Conservation (phyloP, 2,329 filamentous ascomycete species). For the Rutstroemia sp. region DNA sequence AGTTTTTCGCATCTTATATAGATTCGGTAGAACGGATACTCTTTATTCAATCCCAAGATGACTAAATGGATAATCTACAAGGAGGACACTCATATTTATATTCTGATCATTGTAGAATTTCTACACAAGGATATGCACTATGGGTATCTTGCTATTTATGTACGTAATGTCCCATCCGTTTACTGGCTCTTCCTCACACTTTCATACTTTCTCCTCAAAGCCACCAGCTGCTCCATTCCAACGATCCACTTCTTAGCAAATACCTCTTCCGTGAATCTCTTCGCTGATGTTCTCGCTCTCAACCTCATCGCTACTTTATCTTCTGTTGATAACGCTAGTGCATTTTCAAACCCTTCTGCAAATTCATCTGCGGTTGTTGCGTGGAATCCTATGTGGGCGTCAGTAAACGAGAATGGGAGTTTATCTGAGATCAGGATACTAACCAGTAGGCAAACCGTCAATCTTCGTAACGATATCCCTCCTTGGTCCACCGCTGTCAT, state of each 20-base stretch:
- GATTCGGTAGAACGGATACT: too few relatives aligned
- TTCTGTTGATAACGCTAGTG: constrained; percentile 57
- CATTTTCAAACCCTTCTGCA: constrained; percentile 70
- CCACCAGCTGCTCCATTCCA: constrained; percentile 67
- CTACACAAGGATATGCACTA: not conserved
- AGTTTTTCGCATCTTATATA: too few relatives aligned
- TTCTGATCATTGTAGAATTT: too few relatives aligned
- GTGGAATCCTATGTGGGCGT: constrained; percentile 61
- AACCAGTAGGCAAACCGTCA: constrained; percentile 71
- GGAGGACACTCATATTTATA: too few relatives aligned
- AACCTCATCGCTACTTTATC: constrained; percentile 68
- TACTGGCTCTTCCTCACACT: not conserved
- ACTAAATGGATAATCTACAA: too few relatives aligned
- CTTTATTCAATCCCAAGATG: too few relatives aligned
- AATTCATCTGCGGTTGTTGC: constrained; percentile 74
- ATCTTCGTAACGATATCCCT: constrained; percentile 82
- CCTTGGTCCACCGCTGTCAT: constrained; percentile 88
- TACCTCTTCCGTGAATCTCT: constrained; percentile 79
- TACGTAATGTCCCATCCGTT: not conserved
- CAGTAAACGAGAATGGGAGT: constrained; percentile 7
- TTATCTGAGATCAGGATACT: constrained; percentile 21
- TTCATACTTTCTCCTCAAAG: constrained; percentile 11
- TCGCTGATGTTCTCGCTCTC: constrained; percentile 69
- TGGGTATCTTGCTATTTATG: constrained; percentile 2
- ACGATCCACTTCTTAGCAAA: constrained; percentile 74